Conservation (phyloP, 805 yeast genomes). For the Metschnikowia bowlesiae region DNA sequence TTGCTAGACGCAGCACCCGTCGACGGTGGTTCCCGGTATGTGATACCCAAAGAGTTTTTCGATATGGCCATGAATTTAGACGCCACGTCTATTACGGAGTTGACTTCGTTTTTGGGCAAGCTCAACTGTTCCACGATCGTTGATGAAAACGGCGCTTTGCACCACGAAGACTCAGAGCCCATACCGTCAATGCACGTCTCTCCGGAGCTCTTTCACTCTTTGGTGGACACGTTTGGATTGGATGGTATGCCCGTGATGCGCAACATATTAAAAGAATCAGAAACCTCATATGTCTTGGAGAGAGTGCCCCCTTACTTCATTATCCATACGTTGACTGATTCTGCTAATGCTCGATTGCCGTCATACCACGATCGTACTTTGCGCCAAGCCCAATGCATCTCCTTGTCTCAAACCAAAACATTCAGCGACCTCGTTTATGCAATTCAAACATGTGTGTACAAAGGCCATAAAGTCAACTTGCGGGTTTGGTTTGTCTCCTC, state of each 20-base stretch:
- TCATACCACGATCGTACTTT: conserved; percentile 6
- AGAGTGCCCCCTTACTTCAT: conserved; percentile 33
- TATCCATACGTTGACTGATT: conserved; percentile 30
- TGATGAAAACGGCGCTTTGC: conserved; percentile 43
- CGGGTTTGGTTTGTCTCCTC: conserved; percentile 37
- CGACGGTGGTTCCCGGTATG: conserved; percentile 48
- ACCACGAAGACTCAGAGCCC: conserved; percentile 20
- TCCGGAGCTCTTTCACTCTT: conserved; percentile 40
- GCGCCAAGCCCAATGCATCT: conserved; percentile 10
- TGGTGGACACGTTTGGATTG: conserved; percentile 54
- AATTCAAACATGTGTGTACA: conserved; percentile 21
- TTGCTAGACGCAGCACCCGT: conserved; percentile 4
- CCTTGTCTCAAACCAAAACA: conserved; percentile 30
- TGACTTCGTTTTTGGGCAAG: conserved; percentile 38
- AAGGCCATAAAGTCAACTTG: conserved; percentile 17
- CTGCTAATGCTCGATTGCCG: conserved; percentile 2
- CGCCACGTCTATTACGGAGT: conserved; percentile 20
- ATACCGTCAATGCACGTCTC: conserved; percentile 30
- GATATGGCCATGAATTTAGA: conserved; percentile 31
- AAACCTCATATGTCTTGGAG: conserved; percentile 30
- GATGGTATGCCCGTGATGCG: conserved; percentile 34
- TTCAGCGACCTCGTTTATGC: conserved; percentile 31
- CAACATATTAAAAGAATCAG: conserved; percentile 22
- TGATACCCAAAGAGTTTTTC: conserved; percentile 47
- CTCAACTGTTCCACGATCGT: conserved; percentile 43